Percentiles rank a stretch among this genome's conserved stretches.
phyloP scores from a whole-genome alignment of 805 yeast genomes.

The Saccharomyces jurei region DNA sequence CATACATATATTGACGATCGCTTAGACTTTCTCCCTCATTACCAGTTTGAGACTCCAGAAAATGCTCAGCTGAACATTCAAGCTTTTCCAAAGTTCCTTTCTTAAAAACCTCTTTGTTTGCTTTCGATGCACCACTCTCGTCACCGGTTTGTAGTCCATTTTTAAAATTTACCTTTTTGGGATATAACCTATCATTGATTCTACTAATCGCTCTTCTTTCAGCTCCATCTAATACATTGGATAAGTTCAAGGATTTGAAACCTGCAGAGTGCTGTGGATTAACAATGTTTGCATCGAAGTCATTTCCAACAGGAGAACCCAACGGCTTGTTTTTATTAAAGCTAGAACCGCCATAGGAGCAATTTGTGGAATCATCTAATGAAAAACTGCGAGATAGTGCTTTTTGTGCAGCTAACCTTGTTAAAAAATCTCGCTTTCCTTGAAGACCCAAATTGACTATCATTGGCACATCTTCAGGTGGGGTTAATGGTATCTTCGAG shows the following conservation, averaged over 20 bases:
- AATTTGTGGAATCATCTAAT: not conserved
- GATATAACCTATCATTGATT: conserved; percentile 15
- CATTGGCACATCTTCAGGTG: not conserved
- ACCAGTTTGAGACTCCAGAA: not conserved
- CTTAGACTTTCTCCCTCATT: not conserved
- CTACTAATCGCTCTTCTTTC: conserved; percentile 24
- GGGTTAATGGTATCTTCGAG: not conserved
- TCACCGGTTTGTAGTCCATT: not conserved
- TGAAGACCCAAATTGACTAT: not conserved
- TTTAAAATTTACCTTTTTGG: not conserved
- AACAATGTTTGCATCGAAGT: not conserved
- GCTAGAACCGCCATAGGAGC: not conserved
- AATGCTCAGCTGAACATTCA: not conserved
- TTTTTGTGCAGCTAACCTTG: not conserved
- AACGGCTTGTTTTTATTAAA: not conserved
- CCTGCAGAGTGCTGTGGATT: conserved; percentile 1
- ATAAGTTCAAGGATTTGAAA: conserved; percentile 15
- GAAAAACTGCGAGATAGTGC: not conserved
- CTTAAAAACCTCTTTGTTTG: not conserved
- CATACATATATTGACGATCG: conserved; percentile 25
- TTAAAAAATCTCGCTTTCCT: not conserved
- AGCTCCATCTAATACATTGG: conserved; percentile 26
- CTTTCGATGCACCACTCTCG: not conserved
- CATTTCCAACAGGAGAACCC: not conserved
- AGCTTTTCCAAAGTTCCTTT: not conserved